phyloP scores from a whole-genome alignment of 2,329 filamentous ascomycete genomes.

The Aspergillus sp. region DNA sequence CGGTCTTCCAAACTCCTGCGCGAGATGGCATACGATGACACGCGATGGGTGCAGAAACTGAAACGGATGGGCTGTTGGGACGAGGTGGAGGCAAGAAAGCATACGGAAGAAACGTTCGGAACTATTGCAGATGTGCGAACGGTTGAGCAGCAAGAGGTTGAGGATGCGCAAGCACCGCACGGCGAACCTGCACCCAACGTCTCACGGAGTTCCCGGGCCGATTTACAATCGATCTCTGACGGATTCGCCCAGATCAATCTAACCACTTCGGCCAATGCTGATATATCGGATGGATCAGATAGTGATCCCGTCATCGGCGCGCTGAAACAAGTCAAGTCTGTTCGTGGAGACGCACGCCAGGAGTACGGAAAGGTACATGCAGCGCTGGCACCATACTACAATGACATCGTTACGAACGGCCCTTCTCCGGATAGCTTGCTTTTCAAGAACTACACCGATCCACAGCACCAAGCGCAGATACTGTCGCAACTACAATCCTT shows the following conservation, averaged over 20 bases:
- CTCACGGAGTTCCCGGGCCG: slow-evolving; percentile 18
- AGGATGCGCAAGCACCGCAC: slow-evolving; percentile 16
- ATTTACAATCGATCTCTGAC: slow-evolving; percentile 53
- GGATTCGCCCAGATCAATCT: slow-evolving; percentile 80
- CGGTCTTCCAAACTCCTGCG: slow-evolving; percentile 81
- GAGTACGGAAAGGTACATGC: slow-evolving; percentile 91
- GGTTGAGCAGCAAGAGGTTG: slow-evolving; percentile 30
- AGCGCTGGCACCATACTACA: slow-evolving; percentile 85
- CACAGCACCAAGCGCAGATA: slow-evolving; percentile 88
- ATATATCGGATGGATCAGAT: slow-evolving; percentile 49
- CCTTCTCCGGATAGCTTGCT: slow-evolving; percentile 75
- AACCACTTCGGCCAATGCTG: slow-evolving; percentile 38
- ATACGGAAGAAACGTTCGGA: slow-evolving; percentile 69
- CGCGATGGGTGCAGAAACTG: slow-evolving; percentile 85
- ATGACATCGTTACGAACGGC: slow-evolving; percentile 72
- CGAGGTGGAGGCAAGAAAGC: slow-evolving; percentile 76
- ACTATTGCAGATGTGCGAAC: slow-evolving; percentile 31
- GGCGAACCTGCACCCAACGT: slow-evolving; percentile 20
- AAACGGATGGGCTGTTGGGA: slow-evolving; percentile 91
- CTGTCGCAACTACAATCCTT: slow-evolving; percentile 79
- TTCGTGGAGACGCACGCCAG: slow-evolving; percentile 79
- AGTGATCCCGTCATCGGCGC: slow-evolving; percentile 67
- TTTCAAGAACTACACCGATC: slow-evolving; percentile 83
- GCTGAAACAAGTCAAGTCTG: slow-evolving; percentile 70
- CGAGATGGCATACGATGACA: slow-evolving; percentile 99